Percentiles rank a stretch among this genome's conserved stretches.
phyloP scores from a whole-genome alignment of 208 protist genomes.

The Crithidia mellificae region DNA sequence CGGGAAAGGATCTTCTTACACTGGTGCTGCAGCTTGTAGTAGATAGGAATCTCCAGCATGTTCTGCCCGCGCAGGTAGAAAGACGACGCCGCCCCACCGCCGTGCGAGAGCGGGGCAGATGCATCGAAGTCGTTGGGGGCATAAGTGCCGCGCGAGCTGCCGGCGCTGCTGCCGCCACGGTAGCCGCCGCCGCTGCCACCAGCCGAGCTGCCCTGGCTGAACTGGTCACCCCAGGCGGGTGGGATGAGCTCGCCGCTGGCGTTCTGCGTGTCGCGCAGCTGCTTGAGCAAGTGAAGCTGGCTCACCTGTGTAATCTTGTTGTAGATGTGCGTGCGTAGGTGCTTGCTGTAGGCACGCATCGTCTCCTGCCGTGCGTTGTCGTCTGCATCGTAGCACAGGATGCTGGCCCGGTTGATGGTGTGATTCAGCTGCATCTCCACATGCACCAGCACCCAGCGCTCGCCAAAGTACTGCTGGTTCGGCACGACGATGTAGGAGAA shows the following conservation, averaged over 20 bases:
- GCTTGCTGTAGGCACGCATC: conserved; percentile 30
- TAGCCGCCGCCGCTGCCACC: conserved; percentile 4
- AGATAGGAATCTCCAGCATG: conserved; percentile 80
- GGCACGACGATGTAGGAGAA: conserved; percentile 61
- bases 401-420: conserved; percentile 32
- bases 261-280: conserved; percentile 84
- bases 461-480: conserved; percentile 42
- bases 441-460: conserved; percentile 69
- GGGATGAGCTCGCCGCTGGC: conserved; percentile 81
- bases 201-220: conserved; percentile 27
- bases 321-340: conserved; percentile 57
- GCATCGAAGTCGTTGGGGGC: not conserved
- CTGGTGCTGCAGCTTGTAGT: conserved; percentile 91
- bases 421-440: conserved; percentile 36
- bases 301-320: conserved; percentile 75
- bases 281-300: conserved; percentile 81
- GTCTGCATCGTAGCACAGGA: conserved; percentile 55
- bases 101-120: too few relatives aligned
- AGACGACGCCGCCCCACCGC: conserved; percentile 16
- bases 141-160: conserved; percentile 10
- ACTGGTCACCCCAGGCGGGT: conserved; percentile 81
- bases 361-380: conserved; percentile 10
- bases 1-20: conserved; percentile 76
- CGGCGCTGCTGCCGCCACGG: conserved; percentile 16
- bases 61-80: conserved; percentile 70